Percentiles rank a stretch among this genome's conserved stretches.
phyloP scores from a whole-genome alignment of 2,329 filamentous ascomycete genomes.

The Colletotrichum sp. region DNA sequence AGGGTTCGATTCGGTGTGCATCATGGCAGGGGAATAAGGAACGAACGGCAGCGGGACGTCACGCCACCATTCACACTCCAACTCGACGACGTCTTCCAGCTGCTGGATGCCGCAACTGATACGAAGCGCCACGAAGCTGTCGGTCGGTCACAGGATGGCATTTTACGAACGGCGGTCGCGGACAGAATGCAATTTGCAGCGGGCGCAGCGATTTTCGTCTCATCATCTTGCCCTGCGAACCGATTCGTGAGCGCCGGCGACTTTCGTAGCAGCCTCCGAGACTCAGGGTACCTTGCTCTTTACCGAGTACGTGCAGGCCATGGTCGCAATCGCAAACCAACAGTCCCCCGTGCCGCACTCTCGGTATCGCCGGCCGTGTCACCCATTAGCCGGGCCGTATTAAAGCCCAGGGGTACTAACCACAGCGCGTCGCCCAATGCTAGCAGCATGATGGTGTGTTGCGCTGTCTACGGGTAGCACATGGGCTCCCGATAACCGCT shows the following conservation, averaged over 20 bases:
- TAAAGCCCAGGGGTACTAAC: not conserved
- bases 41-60: not conserved
- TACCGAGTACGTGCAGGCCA: not conserved
- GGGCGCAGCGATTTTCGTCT: not conserved
- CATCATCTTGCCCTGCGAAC: not conserved
- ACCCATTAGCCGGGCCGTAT: not conserved
- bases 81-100: not conserved
- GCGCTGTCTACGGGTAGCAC: not conserved
- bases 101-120: not conserved
- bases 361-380: conserved; percentile 2
- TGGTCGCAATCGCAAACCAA: not conserved
- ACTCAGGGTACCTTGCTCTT: not conserved
- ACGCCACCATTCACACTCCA: not conserved
- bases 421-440: not conserved
- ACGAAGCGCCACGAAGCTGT: not conserved
- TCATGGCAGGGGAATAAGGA: not conserved
- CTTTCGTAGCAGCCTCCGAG: not conserved
- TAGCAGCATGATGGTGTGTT: not conserved
- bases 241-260: not conserved
- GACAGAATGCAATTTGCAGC: not conserved
- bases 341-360: not conserved
- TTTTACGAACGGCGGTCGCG: not conserved
- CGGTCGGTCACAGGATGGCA: not conserved
- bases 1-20: not conserved
- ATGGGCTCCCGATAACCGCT: not conserved